Evolutionary conservation across 768 basidiomycete genomes (phyloP).

Genomic region (Pleurotus giganteus): DNA sequence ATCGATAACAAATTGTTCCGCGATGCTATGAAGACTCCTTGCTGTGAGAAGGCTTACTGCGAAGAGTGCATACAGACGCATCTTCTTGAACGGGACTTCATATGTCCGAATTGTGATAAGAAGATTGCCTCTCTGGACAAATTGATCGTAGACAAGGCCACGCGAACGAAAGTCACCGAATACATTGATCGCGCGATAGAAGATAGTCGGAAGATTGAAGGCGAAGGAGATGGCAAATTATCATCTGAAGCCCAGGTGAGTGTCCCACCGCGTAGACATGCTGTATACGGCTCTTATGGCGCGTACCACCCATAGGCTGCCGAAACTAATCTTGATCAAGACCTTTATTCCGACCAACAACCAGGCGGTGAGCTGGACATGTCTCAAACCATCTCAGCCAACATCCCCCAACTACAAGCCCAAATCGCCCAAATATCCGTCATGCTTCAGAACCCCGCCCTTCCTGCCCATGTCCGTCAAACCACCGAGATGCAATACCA

Average conservation of each 20-base stretch:
- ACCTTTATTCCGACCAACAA: conserved; percentile 73
- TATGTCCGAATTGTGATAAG: conserved; percentile 87
- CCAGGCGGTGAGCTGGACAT: conserved; percentile 64
- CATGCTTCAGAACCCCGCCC: conserved; percentile 75
- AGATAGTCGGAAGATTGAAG: conserved; percentile 63
- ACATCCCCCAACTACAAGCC: conserved; percentile 80
- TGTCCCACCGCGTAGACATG: neutral
- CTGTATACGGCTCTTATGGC: conserved; percentile 9
- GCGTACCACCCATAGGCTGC: conserved; percentile 15
- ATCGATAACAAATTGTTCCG: conserved; percentile 93
- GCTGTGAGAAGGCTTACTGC: conserved; percentile 89
- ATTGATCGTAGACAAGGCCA: conserved; percentile 74
- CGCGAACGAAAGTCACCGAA: conserved; percentile 72
- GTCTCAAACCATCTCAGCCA: conserved; percentile 69
- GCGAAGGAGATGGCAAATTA: conserved; percentile 39
- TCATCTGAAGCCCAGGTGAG: conserved; percentile 36
- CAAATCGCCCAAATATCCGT: conserved; percentile 78
- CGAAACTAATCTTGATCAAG: conserved; percentile 43
- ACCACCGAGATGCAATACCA: conserved; percentile 83
- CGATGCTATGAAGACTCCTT: conserved; percentile 94
- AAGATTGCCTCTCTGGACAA: conserved; percentile 90
- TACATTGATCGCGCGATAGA: conserved; percentile 84
- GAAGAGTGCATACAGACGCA: conserved; percentile 97
- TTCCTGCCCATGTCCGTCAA: conserved; percentile 71
- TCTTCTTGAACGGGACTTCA: conserved; percentile 91